Evolutionary conservation across 768 basidiomycete species (phyloP).

Genomic region (Tylopilus balloui): DNA sequence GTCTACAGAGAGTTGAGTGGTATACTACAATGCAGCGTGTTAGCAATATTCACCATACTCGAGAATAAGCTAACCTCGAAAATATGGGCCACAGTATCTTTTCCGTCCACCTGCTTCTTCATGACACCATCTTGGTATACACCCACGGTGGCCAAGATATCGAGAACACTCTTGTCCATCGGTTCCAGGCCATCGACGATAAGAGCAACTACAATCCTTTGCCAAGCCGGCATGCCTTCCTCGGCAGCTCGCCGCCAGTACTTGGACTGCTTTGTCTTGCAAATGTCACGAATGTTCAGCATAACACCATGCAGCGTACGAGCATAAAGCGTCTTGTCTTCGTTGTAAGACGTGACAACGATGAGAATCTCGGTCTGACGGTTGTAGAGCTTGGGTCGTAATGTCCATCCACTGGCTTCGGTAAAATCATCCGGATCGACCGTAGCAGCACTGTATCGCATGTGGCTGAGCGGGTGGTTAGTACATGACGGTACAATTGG

Average conservation of each 20-base stretch:
- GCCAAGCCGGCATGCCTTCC: constrained; percentile 85
- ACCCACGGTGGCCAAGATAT: constrained; percentile 83
- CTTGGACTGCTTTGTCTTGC: constrained; percentile 91
- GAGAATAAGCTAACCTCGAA: constrained; percentile 64
- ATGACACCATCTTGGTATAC: constrained; percentile 94
- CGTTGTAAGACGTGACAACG: constrained; percentile 91
- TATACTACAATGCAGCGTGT: constrained; percentile 57
- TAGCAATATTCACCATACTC: background rate
- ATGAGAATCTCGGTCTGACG: constrained; percentile 92
- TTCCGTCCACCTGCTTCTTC: constrained; percentile 88
- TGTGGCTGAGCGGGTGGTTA: constrained; percentile 46
- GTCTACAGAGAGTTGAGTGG: constrained; percentile 93
- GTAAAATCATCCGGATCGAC: constrained; percentile 88
- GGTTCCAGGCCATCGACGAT: constrained; percentile 91
- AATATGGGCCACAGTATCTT: constrained; percentile 89
- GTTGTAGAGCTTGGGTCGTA: constrained; percentile 80
- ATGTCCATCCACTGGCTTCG: constrained; percentile 74
- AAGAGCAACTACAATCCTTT: constrained; percentile 84
- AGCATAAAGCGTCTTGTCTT: constrained; percentile 88
- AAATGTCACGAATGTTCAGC: constrained; percentile 97
- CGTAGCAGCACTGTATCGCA: constrained; percentile 92
- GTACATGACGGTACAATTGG: background rate
- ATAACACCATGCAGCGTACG: constrained; percentile 94
- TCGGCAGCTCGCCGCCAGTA: constrained; percentile 83
- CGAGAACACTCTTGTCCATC: constrained; percentile 93